Evolutionary conservation across 2,329 filamentous ascomycete genomes (phyloP).

Genomic region (Fusarium chlamydosporum): DNA sequence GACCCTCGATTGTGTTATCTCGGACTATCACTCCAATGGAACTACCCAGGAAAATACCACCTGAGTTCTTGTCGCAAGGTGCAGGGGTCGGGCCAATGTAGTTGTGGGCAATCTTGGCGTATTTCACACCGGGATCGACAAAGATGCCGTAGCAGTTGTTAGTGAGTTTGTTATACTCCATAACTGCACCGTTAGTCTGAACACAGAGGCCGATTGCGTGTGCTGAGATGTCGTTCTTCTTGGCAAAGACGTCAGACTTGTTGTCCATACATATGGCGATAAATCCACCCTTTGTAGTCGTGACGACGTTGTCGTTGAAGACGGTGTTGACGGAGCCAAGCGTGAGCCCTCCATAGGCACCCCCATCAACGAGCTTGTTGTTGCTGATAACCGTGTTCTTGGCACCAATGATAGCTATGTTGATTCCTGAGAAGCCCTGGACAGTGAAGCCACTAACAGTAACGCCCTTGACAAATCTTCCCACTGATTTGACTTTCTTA

Average conservation of each 20-base stretch:
- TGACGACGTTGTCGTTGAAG: slow-evolving; percentile 51
- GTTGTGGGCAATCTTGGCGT: slow-evolving; percentile 53
- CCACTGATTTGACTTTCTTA: slow-evolving; percentile 49
- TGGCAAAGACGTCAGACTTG: slow-evolving; percentile 48
- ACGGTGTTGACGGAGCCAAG: slow-evolving; percentile 53
- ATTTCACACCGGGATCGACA: slow-evolving; percentile 53
- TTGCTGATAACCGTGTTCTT: slow-evolving; percentile 42
- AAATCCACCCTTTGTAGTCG: slow-evolving; percentile 32
- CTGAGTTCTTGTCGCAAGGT: slow-evolving; percentile 18
- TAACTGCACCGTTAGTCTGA: slow-evolving; percentile 52
- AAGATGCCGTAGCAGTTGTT: slow-evolving; percentile 53
- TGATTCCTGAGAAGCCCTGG: slow-evolving; percentile 53
- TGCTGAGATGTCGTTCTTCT: slow-evolving; percentile 52
- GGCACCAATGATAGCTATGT: slow-evolving; percentile 56
- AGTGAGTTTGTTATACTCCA: slow-evolving; percentile 54
- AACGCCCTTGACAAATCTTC: slow-evolving; percentile 50
- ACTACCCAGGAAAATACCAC: slow-evolving; percentile 51
- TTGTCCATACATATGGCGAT: slow-evolving; percentile 58
- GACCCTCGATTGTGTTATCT: slow-evolving; percentile 51
- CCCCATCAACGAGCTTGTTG: slow-evolving; percentile 40
- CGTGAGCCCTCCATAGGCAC: slow-evolving; percentile 55
- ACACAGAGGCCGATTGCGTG: slow-evolving; percentile 55
- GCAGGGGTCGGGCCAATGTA: slow-evolving; percentile 44
- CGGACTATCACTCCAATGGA: slow-evolving; percentile 48
- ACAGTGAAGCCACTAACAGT: slow-evolving; percentile 55